Evolutionary conservation across 768 basidiomycete species (phyloP).

Genomic region (Lyophyllum shimeji): DNA sequence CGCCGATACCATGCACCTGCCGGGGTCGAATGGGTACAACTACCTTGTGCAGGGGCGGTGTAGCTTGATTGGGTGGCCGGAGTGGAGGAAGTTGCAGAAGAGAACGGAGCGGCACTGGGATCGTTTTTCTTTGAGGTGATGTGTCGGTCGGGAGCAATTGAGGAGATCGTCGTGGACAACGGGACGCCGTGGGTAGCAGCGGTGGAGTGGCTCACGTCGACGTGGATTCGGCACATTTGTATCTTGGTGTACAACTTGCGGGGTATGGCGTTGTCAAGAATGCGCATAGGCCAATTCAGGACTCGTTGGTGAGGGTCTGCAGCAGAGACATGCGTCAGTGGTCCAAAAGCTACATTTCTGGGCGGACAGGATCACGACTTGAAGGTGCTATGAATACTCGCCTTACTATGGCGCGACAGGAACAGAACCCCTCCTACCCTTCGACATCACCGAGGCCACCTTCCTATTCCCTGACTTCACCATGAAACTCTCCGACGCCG

Average conservation of each 20-base stretch:
- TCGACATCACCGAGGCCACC: slow-evolving; percentile 26
- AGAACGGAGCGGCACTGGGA: slow-evolving; percentile 21
- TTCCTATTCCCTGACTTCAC: not conserved
- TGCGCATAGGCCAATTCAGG: slow-evolving; percentile 23
- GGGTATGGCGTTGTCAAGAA: slow-evolving; percentile 36
- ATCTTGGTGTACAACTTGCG: slow-evolving; percentile 43
- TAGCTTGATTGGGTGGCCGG: slow-evolving; percentile 20
- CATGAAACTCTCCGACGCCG: not conserved
- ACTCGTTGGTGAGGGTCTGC: slow-evolving; percentile 28
- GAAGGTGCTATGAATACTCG: slow-evolving; percentile 28
- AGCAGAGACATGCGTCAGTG: slow-evolving; percentile 29
- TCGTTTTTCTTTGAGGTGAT: slow-evolving; percentile 29
- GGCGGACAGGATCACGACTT: slow-evolving; percentile 30
- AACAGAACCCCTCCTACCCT: slow-evolving; percentile 31
- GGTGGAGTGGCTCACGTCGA: slow-evolving; percentile 11
- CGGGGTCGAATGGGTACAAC: slow-evolving; percentile 17
- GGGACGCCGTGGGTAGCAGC: slow-evolving; percentile 29
- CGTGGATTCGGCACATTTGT: slow-evolving; percentile 35
- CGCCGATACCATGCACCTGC: slow-evolving; percentile 28
- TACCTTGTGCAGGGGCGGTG: slow-evolving; percentile 26
- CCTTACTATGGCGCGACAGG: slow-evolving; percentile 34
- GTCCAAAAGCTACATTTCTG: slow-evolving; percentile 28
- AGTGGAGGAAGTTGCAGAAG: slow-evolving; percentile 19
- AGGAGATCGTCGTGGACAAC: slow-evolving; percentile 25
- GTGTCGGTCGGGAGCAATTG: slow-evolving; percentile 36